Evolutionary conservation across 805 yeast species (phyloP).

Genomic region (Myxozyma mucilagina): DNA sequence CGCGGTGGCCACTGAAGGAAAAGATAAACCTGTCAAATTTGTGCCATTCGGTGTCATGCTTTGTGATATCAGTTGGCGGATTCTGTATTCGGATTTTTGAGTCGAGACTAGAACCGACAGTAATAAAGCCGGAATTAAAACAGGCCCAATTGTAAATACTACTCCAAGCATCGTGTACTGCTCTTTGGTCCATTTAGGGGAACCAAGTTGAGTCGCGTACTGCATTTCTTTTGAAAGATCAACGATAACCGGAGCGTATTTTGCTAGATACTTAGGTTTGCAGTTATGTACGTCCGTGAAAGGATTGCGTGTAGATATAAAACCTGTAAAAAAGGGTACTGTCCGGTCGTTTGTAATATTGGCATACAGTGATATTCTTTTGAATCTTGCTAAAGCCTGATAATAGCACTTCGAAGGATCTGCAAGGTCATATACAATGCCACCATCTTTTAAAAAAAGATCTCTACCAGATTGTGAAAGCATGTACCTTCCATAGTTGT

Average conservation of each 20-base stretch:
- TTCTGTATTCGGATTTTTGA: conserved; percentile 16
- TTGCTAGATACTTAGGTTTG: conserved; percentile 6
- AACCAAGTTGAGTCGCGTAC: conserved; percentile 1
- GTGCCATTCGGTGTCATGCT: not conserved
- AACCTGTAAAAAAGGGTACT: conserved; percentile 84
- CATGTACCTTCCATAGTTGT: conserved; percentile 55
- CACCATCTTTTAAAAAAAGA: conserved; percentile 53
- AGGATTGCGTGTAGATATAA: conserved; percentile 70
- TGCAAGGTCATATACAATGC: conserved; percentile 55
- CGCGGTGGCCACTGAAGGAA: not conserved
- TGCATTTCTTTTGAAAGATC: conserved; percentile 15
- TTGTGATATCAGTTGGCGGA: not conserved
- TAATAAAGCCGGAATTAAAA: conserved; percentile 14
- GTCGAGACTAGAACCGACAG: conserved; percentile 17
- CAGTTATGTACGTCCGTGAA: conserved; percentile 49
- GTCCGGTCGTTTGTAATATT: conserved; percentile 81
- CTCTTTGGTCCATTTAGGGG: conserved; percentile 1
- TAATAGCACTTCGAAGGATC: conserved; percentile 49
- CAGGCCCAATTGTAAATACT: conserved; percentile 26
- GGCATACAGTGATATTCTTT: conserved; percentile 61
- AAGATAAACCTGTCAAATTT: not conserved
- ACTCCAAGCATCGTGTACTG: conserved; percentile 9
- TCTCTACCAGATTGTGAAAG: conserved; percentile 62
- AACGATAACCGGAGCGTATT: conserved; percentile 11
- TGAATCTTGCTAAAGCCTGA: conserved; percentile 56